These are phyloP conservation scores for Yueomyces sinensis DNA, from an alignment of 805 yeast genomes.

Conservation along the genomic window DNA sequence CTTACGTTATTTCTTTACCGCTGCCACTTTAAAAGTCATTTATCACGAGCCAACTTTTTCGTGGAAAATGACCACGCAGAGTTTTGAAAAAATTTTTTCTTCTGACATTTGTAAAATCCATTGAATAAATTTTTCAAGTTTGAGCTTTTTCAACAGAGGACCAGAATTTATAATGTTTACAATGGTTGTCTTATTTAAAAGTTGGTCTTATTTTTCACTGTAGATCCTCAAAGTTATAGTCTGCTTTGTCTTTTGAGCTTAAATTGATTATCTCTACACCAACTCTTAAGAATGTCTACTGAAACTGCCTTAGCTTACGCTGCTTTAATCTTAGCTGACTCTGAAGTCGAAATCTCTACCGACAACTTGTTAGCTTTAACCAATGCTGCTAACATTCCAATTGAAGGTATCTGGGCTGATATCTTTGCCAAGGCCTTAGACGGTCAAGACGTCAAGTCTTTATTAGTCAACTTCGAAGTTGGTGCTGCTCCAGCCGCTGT, in stretches of 20 bases:
- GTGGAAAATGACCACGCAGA: no score
- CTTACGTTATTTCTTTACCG: no score
- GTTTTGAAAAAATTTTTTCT: no score
- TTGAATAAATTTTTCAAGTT: no score
- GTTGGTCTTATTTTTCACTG: no score
- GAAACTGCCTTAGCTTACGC: slow-evolving; percentile 96
- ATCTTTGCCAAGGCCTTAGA: slow-evolving; percentile 74
- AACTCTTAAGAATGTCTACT: slow-evolving; percentile 29
- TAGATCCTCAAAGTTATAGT: slow-evolving; percentile 5
- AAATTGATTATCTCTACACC: slow-evolving; percentile 6
- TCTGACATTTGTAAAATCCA: no score
- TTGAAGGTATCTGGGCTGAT: slow-evolving; percentile 72
- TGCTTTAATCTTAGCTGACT: slow-evolving; percentile 95
- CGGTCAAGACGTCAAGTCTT: slow-evolving; percentile 60
- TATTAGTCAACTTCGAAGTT: slow-evolving; percentile 45
- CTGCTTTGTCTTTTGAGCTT: slow-evolving; percentile 6
- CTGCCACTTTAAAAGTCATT: no score
- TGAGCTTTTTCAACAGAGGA: no score
- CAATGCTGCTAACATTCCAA: slow-evolving; percentile 50
- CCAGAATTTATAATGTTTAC: no score
- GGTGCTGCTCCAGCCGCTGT: slow-evolving; percentile 30
- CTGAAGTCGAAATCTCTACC: slow-evolving; percentile 85
- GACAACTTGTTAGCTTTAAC: slow-evolving; percentile 66
- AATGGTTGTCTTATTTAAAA: no score
- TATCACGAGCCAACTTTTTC: no score